A percentile compares a stretch with the other conserved stretches of the same genome.
Evolutionary conservation across 805 yeast species (phyloP).

Genomic region (Candida taoyuanica): DNA sequence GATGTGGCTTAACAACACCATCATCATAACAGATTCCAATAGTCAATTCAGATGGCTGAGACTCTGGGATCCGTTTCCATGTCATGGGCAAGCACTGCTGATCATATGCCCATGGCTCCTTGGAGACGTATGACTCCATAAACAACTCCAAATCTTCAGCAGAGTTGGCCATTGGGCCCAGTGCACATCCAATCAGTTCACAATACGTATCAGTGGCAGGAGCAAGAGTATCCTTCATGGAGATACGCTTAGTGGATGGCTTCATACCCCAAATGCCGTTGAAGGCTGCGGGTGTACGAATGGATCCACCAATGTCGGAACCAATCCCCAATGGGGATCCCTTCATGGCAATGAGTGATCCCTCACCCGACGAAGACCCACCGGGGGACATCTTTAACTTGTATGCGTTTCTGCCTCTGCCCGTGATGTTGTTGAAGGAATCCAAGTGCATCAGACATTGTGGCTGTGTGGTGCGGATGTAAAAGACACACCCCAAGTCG

Average conservation of each 20-base stretch:
- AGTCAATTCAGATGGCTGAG: constrained; percentile 41
- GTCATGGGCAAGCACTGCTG: constrained; percentile 32
- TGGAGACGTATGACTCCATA: constrained; percentile 48
- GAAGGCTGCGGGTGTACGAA: constrained; percentile 65
- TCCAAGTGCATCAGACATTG: constrained; percentile 68
- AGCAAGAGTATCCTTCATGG: constrained; percentile 24
- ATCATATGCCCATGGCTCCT: constrained; percentile 56
- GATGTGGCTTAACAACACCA: constrained; percentile 61
- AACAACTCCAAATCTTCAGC: constrained; percentile 64
- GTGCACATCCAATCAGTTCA: constrained; percentile 59
- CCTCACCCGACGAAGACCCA: constrained; percentile 75
- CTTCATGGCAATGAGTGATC: constrained; percentile 53
- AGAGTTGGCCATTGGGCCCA: constrained; percentile 64
- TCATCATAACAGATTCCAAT: constrained; percentile 63
- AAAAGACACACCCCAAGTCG: constrained; percentile 45
- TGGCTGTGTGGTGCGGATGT: constrained; percentile 64
- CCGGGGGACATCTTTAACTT: constrained; percentile 58
- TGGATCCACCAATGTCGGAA: constrained; percentile 69
- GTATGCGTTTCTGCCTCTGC: constrained; percentile 54
- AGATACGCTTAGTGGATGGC: constrained; percentile 54
- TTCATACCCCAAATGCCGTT: constrained; percentile 59
- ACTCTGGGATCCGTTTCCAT: constrained; percentile 34
- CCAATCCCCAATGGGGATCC: constrained; percentile 64
- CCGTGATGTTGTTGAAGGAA: constrained; percentile 55
- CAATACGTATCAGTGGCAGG: constrained; percentile 23